Evolutionary conservation across 2,329 filamentous ascomycete species (phyloP), one percentile per base, ranked within the genome.

Genomic region (Didymella glomerata): DNA sequence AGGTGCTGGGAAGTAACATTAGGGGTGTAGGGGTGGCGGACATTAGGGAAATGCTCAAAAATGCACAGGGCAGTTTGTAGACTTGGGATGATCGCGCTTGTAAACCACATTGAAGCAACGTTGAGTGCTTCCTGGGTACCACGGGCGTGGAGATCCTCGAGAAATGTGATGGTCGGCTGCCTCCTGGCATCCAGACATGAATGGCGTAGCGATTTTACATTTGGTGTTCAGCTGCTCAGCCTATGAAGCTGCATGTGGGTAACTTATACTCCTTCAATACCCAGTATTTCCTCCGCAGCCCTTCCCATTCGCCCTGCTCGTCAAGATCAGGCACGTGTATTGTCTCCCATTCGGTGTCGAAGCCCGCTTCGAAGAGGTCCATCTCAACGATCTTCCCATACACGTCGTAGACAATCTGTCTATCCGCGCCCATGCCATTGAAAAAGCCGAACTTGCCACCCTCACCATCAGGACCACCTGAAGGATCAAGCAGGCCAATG

Each of bases 391-490:
- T 79, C 73, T 91, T 92, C 52, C 89, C 91, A 79, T 98, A 98
- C 24, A 99, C 93, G 79, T 98, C 95, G 78, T 98, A 98, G 78
- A 92, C 97, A 62, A 98, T 89, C 76, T 89, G 89, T 45, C 95
- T 84, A 78, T 99, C 95, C 2, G 95, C 95, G 0, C 95, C 95
- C 57, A 98, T 87, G 0, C 95, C 86, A 66, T 88, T 87, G 75
- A 88, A 89, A 77, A 88, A 88, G 30, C 86, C 84, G 75, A 87
- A 88, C 46, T 78, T 81, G 0, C 84, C 84, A 18, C 79, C 79
- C 48, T 85, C 79, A 22, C 69, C 65, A 20, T 69, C 66, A 41
- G 59, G 18, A 16, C 74, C 75, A 38, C 79, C 80, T 10, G 78
- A 72, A 27, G 84, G 81, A 66, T 91, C 88, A 45, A 99, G 80